Evolutionary conservation across 2,329 filamentous ascomycete species (phyloP).

Genomic region (Raffaelea ambrosiae): DNA sequence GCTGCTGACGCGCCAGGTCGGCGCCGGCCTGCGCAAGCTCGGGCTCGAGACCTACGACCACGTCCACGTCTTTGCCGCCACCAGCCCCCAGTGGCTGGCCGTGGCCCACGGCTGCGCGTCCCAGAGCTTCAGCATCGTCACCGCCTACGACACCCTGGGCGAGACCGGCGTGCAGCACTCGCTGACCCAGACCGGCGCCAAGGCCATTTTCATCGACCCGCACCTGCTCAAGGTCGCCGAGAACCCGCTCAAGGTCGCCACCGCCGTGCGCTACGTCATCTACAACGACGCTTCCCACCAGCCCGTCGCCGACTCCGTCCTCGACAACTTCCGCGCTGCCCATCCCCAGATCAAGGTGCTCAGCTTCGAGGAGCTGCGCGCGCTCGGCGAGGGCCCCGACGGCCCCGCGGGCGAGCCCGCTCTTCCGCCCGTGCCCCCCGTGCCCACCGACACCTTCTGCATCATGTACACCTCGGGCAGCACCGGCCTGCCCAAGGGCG

Average conservation of each 20-base stretch:
- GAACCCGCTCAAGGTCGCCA: conserved; percentile 46
- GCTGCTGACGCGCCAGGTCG: conserved; percentile 58
- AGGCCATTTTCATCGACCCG: conserved; percentile 81
- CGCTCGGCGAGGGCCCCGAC: conserved; percentile 54
- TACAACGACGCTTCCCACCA: conserved; percentile 49
- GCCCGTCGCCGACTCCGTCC: conserved; percentile 42
- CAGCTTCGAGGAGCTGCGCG: conserved; percentile 45
- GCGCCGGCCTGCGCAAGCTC: conserved; percentile 64
- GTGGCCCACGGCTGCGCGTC: conserved; percentile 70
- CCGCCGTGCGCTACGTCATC: conserved; percentile 49
- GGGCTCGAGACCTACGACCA: conserved; percentile 60
- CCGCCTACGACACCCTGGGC: conserved; percentile 88
- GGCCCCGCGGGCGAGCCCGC: conserved; percentile 58
- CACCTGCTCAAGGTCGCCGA: conserved; percentile 58
- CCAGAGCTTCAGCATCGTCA: conserved; percentile 86
- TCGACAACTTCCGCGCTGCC: conserved; percentile 47
- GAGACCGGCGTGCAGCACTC: conserved; percentile 79
- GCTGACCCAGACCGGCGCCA: conserved; percentile 69
- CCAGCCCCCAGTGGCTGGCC: conserved; percentile 76
- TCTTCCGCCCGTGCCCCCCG: conserved; percentile 58
- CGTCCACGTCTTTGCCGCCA: conserved; percentile 78
- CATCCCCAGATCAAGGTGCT: conserved; percentile 45
- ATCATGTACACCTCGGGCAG: conserved; percentile 84
- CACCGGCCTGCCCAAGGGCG: conserved; percentile 83
- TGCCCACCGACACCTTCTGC: conserved; percentile 72